A percentile compares a stretch with the other conserved stretches of the same genome.
phyloP scores from a whole-genome alignment of 192 early-diverging fungal genomes.

The Rhizophlyctis rosea region DNA sequence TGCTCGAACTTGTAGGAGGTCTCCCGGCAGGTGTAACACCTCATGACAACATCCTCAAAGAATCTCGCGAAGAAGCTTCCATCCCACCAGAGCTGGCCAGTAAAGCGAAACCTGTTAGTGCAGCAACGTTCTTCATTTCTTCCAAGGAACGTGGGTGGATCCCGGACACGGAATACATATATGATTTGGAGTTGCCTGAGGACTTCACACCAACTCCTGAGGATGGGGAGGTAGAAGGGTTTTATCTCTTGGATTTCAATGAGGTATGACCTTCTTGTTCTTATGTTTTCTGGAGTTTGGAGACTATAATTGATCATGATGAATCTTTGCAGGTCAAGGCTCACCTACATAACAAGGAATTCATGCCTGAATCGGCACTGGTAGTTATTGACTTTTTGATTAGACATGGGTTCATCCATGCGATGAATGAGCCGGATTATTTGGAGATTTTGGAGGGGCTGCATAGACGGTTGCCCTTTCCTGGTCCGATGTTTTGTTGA shows the following conservation, averaged over 20 bases:
- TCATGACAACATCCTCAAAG: slow-evolving; percentile 71
- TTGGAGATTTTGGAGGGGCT: slow-evolving; percentile 63
- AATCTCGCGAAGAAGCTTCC: slow-evolving; percentile 87
- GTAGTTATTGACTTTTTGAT: slow-evolving; percentile 84
- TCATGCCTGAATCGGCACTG: slow-evolving; percentile 85
- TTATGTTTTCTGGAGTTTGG: background rate
- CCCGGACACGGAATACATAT: slow-evolving; percentile 85
- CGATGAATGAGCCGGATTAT: slow-evolving; percentile 82
- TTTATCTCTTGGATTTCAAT: slow-evolving; percentile 67
- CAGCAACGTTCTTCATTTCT: slow-evolving; percentile 67
- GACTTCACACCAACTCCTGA: slow-evolving; percentile 61
- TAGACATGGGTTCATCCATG: slow-evolving; percentile 64
- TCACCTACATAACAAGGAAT: slow-evolving; percentile 43
- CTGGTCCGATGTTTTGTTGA: slow-evolving; percentile 54
- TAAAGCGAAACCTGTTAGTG: slow-evolving; percentile 53
- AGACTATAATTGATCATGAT: slow-evolving; percentile 3
- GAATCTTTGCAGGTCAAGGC: slow-evolving; percentile 26
- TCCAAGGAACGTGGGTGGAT: slow-evolving; percentile 50
- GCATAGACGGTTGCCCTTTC: slow-evolving; percentile 65
- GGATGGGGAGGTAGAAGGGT: slow-evolving; percentile 85
- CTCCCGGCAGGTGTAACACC: slow-evolving; percentile 61
- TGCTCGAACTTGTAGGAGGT: slow-evolving; percentile 60
- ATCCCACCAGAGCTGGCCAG: slow-evolving; percentile 46
- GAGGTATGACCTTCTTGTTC: slow-evolving; percentile 38
- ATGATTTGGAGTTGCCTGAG: slow-evolving; percentile 72